phyloP scores from a whole-genome alignment of 306 rosid genomes.

The Spatholobus suberectus region DNA sequence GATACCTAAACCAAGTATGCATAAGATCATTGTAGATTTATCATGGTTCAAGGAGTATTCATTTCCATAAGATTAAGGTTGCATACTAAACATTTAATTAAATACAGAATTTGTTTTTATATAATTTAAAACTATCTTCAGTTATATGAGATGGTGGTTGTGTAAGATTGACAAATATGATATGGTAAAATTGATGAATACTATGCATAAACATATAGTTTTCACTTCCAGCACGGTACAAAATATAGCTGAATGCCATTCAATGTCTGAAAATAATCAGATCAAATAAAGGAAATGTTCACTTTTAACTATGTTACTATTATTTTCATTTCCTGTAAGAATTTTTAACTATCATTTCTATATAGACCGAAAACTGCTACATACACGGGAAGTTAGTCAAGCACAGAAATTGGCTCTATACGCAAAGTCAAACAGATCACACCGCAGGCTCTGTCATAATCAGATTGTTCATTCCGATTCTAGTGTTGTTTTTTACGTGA shows the following conservation, averaged over 20 bases:
- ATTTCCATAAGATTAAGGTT: not conserved
- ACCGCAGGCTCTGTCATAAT: not conserved
- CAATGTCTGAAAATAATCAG: not conserved
- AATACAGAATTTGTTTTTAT: not conserved
- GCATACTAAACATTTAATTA: not conserved
- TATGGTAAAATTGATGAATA: not conserved
- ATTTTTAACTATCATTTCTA: not conserved
- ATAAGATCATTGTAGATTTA: not conserved
- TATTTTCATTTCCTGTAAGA: not conserved
- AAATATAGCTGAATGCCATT: not conserved
- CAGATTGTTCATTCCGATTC: not conserved
- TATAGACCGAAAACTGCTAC: not conserved
- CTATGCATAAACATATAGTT: not conserved
- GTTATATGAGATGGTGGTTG: not conserved
- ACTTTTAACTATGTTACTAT: not conserved
- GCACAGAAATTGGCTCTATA: not conserved
- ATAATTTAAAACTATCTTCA: not conserved
- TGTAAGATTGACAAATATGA: not conserved
- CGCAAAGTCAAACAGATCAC: not conserved
- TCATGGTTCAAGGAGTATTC: not conserved
- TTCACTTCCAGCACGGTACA: not conserved
- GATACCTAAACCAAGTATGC: conserved; percentile 44
- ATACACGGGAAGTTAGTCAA: not conserved
- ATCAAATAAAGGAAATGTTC: not conserved
- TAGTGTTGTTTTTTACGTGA: not conserved